Conservation (phyloP, 352 stramenopile species). For the Phytopythium boreale region DNA sequence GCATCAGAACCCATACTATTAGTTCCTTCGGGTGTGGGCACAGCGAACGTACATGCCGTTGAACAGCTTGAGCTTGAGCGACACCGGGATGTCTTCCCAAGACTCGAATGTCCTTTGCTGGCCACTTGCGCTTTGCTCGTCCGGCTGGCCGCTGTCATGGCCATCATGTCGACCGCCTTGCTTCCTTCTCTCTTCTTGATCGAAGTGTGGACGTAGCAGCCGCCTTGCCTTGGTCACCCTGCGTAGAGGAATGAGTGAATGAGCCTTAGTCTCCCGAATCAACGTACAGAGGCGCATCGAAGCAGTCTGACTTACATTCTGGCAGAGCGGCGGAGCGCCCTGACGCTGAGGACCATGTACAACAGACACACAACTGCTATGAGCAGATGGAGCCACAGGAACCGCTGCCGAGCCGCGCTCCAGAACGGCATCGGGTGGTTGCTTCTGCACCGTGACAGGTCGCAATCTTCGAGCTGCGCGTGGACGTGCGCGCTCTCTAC, state of each 20-base stretch:
- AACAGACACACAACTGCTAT: constrained; percentile 38
- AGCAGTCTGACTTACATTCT: constrained; percentile 28
- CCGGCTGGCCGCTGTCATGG: background rate
- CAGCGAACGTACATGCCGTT: constrained; percentile 56
- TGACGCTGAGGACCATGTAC: constrained; percentile 64
- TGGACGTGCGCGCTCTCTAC: constrained; percentile 46
- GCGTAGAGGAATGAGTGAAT: background rate
- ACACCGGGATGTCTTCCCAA: constrained; percentile 37
- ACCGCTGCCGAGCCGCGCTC: constrained; percentile 50
- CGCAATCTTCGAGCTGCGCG: constrained; percentile 56
- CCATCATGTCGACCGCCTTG: background rate
- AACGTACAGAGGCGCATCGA: background rate
- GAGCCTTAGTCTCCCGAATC: background rate
- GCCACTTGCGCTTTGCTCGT: background rate
- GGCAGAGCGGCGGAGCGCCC: constrained; percentile 52
- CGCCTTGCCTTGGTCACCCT: constrained; percentile 14
- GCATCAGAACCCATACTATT: background rate
- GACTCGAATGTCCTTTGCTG: constrained; percentile 10
- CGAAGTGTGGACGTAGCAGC: constrained; percentile 6
- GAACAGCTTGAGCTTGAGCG: constrained; percentile 60
- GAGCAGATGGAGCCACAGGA: constrained; percentile 77
- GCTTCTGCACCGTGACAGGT: constrained; percentile 47
- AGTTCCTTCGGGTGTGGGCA: background rate
- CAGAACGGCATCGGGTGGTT: constrained; percentile 38
- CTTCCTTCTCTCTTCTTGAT: background rate